Base-by-base conservation (phyloP, 805 yeast genomes). In the Kodamaea hsintzibuensis region DNA sequence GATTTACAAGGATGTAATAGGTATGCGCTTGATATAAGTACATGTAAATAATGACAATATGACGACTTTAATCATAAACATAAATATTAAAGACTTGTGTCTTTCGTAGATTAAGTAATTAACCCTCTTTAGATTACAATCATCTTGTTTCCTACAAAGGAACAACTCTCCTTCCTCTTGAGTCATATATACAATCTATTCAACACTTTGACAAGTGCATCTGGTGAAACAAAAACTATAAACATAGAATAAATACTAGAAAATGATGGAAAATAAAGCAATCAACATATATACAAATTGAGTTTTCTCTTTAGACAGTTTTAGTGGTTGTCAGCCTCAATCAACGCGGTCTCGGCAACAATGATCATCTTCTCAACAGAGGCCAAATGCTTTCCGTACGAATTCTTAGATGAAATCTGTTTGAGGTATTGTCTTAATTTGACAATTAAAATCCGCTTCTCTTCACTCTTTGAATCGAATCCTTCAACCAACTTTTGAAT, bases 401-500 rank as follows among this genome's bases (percentile, higher is more conserved):
- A 79, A 51, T 82, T 81, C 68, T 83, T 84, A 50, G 72, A 67
- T 55, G 86, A 83, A 51, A 91, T 82, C 60, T 84, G 82, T 60
- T 87, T 86, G 70, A 93, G 77, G 64, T 89, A 92, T 50, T 89
- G 90, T 71, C 86, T 83, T 58, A 93, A 89, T 61, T 88, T 86
- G 54, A 81, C 75, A 49, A 91, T 90, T 56, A 95, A 78, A 30
- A 83, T 68, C 49, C 78, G 84, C 70, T 89, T 86, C 62, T 89
- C 89, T 37, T 78, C 78, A 46, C 88, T 88, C 42, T 64, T 70
- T 7, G 78, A 71, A 56, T 82, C 83, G 40, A 92, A 82, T 2
- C 88, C 87, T 57, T 90, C 96, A 42, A 95, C 92, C 62, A 95
- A 80, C 69, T 93, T 92, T 70, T 95, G 99, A 49, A 95, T 91